Percentiles rank a stretch among this genome's conserved stretches.
These are phyloP conservation scores for Paspalum notatum DNA, from an alignment of 176 grass and related monocot genomes.

Conservation along the genomic window DNA sequence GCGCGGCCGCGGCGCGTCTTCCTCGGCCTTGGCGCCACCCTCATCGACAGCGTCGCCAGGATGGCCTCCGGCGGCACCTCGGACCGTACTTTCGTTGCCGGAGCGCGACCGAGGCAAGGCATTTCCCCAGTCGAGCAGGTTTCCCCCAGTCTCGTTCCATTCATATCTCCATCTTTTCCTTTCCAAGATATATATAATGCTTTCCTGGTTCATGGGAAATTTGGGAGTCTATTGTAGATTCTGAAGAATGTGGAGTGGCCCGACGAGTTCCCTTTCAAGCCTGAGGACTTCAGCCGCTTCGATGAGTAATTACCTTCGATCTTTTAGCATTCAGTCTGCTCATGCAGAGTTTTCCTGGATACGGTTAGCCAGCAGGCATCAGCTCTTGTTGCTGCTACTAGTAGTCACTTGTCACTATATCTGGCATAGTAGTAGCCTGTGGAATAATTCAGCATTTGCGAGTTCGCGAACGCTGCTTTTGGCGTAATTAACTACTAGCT, in stretches of 20 bases:
- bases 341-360: background rate
- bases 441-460: background rate
- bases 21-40: slow-evolving; percentile 59
- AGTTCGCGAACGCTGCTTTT: background rate
- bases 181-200: background rate
- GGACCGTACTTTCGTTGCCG: slow-evolving; percentile 65
- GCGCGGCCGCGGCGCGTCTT: slow-evolving; percentile 66
- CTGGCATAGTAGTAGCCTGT: background rate
- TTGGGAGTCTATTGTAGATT: slow-evolving; percentile 47
- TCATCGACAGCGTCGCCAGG: slow-evolving; percentile 57
- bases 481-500: background rate
- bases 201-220: background rate
- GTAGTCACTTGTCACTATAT: background rate
- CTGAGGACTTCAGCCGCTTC: slow-evolving; percentile 91
- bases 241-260: slow-evolving; percentile 92
- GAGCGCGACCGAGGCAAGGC: slow-evolving; percentile 65
- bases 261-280: slow-evolving; percentile 89
- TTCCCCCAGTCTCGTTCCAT: background rate
- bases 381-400: background rate
- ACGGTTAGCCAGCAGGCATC: background rate
- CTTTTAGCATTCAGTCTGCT: background rate
- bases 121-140: slow-evolving; percentile 91
- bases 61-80: slow-evolving; percentile 67
- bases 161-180: background rate
- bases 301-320: slow-evolving; percentile 63